A percentile compares a stretch with the other conserved stretches of the same genome.
phyloP scores from a whole-genome alignment of 495 filamentous ascomycete species.

The Podospora pseudoanserina region DNA sequence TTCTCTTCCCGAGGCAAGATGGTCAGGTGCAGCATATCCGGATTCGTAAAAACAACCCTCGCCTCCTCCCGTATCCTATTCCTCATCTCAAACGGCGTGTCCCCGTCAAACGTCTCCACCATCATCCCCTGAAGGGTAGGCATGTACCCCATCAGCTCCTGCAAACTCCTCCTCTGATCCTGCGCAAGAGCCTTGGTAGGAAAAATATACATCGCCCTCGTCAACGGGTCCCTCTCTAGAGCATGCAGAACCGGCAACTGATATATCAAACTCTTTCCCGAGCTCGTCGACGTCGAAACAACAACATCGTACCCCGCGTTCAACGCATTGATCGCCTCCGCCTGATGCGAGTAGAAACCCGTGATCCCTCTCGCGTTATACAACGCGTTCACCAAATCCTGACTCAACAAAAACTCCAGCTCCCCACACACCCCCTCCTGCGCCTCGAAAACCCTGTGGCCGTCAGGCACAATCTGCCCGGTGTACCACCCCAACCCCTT shows the following conservation, averaged over 20 bases:
- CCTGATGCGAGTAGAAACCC: conserved; percentile 88
- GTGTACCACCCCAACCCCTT: conserved; percentile 82
- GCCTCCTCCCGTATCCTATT: conserved; percentile 82
- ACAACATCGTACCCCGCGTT: conserved; percentile 84
- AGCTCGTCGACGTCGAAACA: conserved; percentile 90
- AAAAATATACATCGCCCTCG: conserved; percentile 95
- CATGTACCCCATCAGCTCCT: conserved; percentile 79
- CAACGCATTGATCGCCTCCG: conserved; percentile 89
- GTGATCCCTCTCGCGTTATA: conserved; percentile 87
- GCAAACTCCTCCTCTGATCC: conserved; percentile 86
- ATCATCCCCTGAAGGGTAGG: conserved; percentile 66
- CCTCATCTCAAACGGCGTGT: conserved; percentile 78
- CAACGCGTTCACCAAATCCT: conserved; percentile 87
- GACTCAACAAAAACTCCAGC: conserved; percentile 79
- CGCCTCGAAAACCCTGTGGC: conserved; percentile 87
- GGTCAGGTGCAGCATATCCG: conserved; percentile 95
- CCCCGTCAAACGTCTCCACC: conserved; percentile 94
- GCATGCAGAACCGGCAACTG: conserved; percentile 90
- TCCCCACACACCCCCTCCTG: conserved; percentile 81
- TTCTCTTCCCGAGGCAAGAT: conserved; percentile 87
- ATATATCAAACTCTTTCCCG: conserved; percentile 95
- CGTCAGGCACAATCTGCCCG: conserved; percentile 89
- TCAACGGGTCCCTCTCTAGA: conserved; percentile 70
- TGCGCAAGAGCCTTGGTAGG: conserved; percentile 97
- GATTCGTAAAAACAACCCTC: conserved; percentile 95